Evolutionary conservation across 1,139 yeast species (phyloP).

Genomic region (Candida sanyaensis): DNA sequence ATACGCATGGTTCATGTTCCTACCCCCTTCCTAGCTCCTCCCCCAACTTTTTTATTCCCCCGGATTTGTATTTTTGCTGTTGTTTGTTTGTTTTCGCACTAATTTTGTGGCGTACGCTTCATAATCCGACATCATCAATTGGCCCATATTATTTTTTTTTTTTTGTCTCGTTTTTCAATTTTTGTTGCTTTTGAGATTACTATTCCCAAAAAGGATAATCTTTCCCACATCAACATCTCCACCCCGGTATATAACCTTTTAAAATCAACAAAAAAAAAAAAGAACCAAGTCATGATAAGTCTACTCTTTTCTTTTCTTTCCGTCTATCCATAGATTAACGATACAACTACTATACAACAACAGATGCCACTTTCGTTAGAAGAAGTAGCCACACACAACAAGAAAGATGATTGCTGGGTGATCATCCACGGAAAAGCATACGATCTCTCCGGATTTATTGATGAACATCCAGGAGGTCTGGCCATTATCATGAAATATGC

Average conservation of each 20-base stretch:
- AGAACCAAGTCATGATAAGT: no score
- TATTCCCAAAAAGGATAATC: not conserved
- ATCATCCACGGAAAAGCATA: slow-evolving; percentile 53
- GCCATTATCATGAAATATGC: slow-evolving; percentile 55
- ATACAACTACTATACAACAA: not conserved
- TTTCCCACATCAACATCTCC: not conserved
- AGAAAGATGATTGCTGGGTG: slow-evolving; percentile 55
- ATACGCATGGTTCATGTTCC: no score
- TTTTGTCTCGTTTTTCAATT: not conserved
- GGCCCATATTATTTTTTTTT: not conserved
- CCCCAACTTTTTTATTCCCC: no score
- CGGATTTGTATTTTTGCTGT: no score
- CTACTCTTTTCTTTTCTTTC: no score
- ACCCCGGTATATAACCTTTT: no score
- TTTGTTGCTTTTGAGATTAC: no score
- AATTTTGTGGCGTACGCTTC: not conserved
- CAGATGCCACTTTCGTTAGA: slow-evolving; percentile 22
- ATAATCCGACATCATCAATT: not conserved
- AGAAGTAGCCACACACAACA: slow-evolving; percentile 41
- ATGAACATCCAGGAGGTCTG: slow-evolving; percentile 57
- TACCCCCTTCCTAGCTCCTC: no score
- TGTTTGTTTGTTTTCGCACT: no score
- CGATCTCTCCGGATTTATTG: slow-evolving; percentile 50
- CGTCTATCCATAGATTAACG: not conserved
- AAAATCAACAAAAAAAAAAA: no score